A percentile compares a stretch with the other conserved stretches of the same genome.
phyloP scores from a whole-genome alignment of 129 eudicot genomes.

The Tagetes erecta region DNA sequence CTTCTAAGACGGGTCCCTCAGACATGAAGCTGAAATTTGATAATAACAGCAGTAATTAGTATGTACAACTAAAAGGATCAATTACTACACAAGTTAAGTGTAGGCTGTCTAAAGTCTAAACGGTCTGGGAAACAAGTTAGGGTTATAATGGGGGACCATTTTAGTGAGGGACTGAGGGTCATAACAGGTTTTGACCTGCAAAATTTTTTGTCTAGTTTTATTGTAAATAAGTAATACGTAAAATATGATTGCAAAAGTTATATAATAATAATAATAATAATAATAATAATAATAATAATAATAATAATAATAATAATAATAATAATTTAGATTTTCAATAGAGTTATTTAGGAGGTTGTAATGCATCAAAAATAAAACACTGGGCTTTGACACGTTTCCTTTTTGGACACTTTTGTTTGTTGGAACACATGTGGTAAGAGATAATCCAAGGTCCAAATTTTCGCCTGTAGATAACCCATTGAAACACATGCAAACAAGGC shows the following conservation, averaged over 20 bases:
- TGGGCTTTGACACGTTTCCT: not conserved
- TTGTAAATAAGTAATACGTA: not conserved
- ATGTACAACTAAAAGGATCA: not conserved
- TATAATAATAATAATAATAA: not conserved
- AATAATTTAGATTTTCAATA: not conserved
- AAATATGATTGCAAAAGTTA: not conserved
- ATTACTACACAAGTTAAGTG: not conserved
- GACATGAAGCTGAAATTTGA: constrained; percentile 42
- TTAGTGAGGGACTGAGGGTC: not conserved
- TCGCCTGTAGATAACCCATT: not conserved
- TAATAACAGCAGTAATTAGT: constrained; percentile 14
- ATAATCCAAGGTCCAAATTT: not conserved
- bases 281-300: not conserved
- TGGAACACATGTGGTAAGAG: not conserved
- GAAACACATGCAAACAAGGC: constrained; percentile 4
- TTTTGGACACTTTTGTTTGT: not conserved
- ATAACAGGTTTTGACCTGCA: not conserved
- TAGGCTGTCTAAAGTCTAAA: not conserved
- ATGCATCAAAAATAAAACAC: not conserved
- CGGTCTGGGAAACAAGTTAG: not conserved
- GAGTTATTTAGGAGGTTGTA: not conserved
- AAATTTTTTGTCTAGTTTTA: not conserved
- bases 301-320: not conserved
- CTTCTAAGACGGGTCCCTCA: constrained; percentile 24
- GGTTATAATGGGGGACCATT: not conserved